Evolutionary conservation across 352 stramenopile genomes (phyloP).

Genomic region (Pythium biforme): DNA sequence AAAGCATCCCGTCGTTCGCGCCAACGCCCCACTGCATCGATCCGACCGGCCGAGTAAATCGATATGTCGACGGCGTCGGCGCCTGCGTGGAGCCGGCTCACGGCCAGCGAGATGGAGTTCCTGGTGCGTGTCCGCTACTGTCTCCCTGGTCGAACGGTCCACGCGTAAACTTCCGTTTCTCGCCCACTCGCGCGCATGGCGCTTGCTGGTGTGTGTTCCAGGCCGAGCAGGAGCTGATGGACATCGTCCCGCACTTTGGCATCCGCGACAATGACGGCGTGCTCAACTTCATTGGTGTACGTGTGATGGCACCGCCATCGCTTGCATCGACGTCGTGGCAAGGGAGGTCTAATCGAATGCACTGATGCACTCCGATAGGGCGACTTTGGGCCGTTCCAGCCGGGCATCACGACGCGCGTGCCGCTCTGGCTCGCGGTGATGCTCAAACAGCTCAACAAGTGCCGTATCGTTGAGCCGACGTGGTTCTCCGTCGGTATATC

Average conservation of each 20-base stretch:
- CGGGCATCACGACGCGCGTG: constrained; percentile 79
- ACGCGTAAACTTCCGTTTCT: too few species aligned
- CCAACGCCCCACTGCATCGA: background rate
- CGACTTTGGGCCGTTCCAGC: constrained; percentile 87
- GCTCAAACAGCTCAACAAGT: constrained; percentile 89
- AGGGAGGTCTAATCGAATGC: too few species aligned
- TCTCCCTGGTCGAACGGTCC: too few species aligned
- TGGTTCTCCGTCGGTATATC: constrained; percentile 86
- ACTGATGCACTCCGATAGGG: too few species aligned
- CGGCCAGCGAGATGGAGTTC: constrained; percentile 80
- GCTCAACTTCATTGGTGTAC: constrained; percentile 80
- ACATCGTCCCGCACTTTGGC: constrained; percentile 85
- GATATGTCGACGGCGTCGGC: constrained; percentile 22
- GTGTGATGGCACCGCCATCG: too few species aligned
- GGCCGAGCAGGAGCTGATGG: constrained; percentile 87
- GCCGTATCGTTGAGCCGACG: constrained; percentile 70
- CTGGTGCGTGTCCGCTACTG: constrained; percentile 59
- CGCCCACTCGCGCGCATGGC: too few species aligned
- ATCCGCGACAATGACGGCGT: constrained; percentile 72
- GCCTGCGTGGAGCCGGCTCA: constrained; percentile 30
- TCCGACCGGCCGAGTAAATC: too few species aligned
- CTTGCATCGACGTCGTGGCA: too few species aligned
- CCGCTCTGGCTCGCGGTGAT: constrained; percentile 89
- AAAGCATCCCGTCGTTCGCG: background rate
- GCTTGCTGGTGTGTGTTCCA: constrained; percentile 18